Base-by-base conservation (phyloP, 192 early-diverging fungal genomes). In the Coemansia sp. region DNA sequence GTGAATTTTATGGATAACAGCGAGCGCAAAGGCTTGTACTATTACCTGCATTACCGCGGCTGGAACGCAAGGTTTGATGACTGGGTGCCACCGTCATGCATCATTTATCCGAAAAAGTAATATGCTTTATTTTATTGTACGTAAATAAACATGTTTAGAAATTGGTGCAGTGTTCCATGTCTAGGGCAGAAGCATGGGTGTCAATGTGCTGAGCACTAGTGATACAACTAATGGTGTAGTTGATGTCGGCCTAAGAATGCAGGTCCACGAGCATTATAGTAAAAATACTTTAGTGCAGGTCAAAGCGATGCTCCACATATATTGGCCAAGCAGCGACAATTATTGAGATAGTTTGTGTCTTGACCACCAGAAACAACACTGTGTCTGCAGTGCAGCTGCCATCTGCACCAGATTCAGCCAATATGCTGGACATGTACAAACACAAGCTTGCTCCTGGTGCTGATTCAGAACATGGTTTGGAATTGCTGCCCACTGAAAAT, bases 41-140 rank as follows among this genome's bases (percentile, higher is more conserved):
- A 74, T 46, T 74, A 66, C 37, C 61, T 80, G 21, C 77, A 80
- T 44, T 80, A 71, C 47, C 42, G 55, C 3, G 72, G 68, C 14
- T 80, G 77, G 77, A 71, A 58, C 44, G 1, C 61, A 2, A 70
- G 64, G 51, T 80, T 64, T 46, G 77, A 80, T 36, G 77, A 80
- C 54, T 74, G 72, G 71, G 66, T 74, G 28, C 68, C 71, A 4
- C 77, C 77, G 1, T 74, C 60, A n/a, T 64, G 72, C n/a, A 66
- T 80, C 47, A 40, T 73, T 11, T 68, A 67, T 57, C n/a, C 15
- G 12, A 44, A n/a, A 12, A 44, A 44, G 40, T 44, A 44, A 44
- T n/a, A 15, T 5, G 0, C 15, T 44, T 44, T 3, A 44, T 4
- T 0, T 15, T 3, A 15, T 44, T n/a, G 14, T n/a, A 14, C n/a